phyloP scores from a whole-genome alignment of 2,329 filamentous ascomycete genomes.

The Penicillium brevicompactum region DNA sequence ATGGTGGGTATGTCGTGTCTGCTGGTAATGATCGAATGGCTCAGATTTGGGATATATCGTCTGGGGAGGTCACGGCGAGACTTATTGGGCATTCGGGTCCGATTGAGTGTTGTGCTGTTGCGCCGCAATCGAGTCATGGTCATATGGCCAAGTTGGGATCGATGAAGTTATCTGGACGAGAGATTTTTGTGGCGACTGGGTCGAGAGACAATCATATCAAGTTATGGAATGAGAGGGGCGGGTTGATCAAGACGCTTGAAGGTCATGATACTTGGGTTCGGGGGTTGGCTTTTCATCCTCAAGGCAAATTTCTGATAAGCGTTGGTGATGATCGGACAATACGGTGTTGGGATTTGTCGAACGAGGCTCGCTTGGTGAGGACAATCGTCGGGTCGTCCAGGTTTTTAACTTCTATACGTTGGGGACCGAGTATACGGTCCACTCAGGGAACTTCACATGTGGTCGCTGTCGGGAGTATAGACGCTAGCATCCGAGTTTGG shows the following conservation, averaged over 20 bases:
- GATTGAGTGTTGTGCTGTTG: conserved; percentile 82
- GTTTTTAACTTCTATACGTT: conserved; percentile 81
- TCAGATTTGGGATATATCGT: conserved; percentile 81
- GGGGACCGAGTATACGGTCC: conserved; percentile 66
- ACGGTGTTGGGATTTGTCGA: conserved; percentile 85
- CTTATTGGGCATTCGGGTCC: conserved; percentile 83
- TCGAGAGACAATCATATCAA: conserved; percentile 86
- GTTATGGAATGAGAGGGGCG: conserved; percentile 81
- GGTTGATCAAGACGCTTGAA: conserved; percentile 75
- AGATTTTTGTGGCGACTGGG: conserved; percentile 75
- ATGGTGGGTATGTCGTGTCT: conserved; percentile 80
- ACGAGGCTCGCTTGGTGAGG: conserved; percentile 87
- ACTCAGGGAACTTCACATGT: not conserved
- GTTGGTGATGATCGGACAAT: conserved; percentile 87
- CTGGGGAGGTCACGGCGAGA: conserved; percentile 72
- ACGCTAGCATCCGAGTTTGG: not conserved
- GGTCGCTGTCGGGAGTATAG: not conserved
- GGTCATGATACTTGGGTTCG: conserved; percentile 95
- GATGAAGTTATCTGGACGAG: not conserved
- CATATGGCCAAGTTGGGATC: conserved; percentile 65
- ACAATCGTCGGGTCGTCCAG: conserved; percentile 74
- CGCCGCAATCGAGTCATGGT: conserved; percentile 74
- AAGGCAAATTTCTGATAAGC: conserved; percentile 83
- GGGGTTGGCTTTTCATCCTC: conserved; percentile 81
- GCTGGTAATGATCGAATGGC: conserved; percentile 79